Conservation (phyloP, 163 green algal genomes). For the Scenedesmus sp. region DNA sequence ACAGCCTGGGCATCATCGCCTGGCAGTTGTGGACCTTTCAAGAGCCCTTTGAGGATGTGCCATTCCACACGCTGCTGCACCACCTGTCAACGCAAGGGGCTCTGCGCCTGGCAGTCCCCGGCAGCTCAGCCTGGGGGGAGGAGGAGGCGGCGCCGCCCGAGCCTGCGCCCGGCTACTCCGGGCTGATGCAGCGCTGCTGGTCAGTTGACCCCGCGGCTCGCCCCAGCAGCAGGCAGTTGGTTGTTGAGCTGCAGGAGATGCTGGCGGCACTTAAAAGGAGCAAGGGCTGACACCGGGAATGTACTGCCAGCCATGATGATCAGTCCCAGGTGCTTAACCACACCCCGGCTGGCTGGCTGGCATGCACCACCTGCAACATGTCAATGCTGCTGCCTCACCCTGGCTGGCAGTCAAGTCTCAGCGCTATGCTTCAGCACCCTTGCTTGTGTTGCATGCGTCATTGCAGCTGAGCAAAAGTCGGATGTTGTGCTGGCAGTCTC, state of each 20-base stretch:
- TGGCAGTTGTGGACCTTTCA: constrained; percentile 82
- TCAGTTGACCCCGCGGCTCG: background rate
- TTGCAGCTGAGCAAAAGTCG: too few species aligned
- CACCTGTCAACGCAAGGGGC: constrained; percentile 63
- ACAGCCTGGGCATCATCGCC: constrained; percentile 26
- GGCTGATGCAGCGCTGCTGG: constrained; percentile 82
- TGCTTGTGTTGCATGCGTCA: too few species aligned
- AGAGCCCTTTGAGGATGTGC: constrained; percentile 68
- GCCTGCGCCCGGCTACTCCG: constrained; percentile 67
- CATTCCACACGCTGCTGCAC: constrained; percentile 86
- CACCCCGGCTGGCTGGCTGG: too few species aligned
- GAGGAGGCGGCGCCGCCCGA: constrained; percentile 49
- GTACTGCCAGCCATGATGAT: background rate
- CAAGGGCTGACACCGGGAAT: background rate
- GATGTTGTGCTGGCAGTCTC: too few species aligned
- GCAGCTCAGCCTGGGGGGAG: background rate
- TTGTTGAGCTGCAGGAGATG: background rate
- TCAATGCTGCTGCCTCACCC: too few species aligned
- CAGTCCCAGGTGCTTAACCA: background rate
- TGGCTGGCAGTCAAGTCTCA: too few species aligned
- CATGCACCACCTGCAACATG: too few species aligned
- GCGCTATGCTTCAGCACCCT: too few species aligned
- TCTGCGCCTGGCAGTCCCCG: constrained; percentile 25
- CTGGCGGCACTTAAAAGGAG: background rate
- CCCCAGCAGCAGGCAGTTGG: background rate